phyloP scores from a whole-genome alignment of 2,329 filamentous ascomycete species.

The Coleophoma cylindrospora region DNA sequence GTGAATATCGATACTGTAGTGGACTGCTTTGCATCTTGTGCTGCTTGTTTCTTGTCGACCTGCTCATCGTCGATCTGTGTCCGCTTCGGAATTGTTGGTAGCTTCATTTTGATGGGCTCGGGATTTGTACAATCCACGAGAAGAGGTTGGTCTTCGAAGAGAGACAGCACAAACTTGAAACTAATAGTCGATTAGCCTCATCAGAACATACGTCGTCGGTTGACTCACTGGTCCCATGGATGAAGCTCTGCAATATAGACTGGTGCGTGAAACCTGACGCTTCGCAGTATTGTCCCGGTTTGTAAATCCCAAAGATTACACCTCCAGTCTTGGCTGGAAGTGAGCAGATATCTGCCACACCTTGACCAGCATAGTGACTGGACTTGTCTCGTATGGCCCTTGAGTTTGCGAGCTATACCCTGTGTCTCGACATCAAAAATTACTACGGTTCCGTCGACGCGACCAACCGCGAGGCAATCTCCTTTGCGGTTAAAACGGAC shows the following conservation, averaged over 20 bases:
- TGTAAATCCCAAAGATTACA: slow-evolving; percentile 91
- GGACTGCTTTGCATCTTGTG: slow-evolving; percentile 89
- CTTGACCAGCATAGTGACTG: slow-evolving; percentile 94
- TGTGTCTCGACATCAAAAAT: slow-evolving; percentile 98
- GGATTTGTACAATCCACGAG: slow-evolving; percentile 74
- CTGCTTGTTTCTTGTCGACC: slow-evolving; percentile 75
- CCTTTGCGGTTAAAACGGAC: slow-evolving; percentile 89
- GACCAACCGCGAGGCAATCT: slow-evolving; percentile 89
- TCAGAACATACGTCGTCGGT: not conserved
- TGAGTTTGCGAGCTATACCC: slow-evolving; percentile 88
- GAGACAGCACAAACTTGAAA: slow-evolving; percentile 79
- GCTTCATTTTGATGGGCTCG: slow-evolving; percentile 66
- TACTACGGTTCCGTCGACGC: slow-evolving; percentile 89
- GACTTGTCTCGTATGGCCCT: slow-evolving; percentile 89
- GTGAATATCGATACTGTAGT: slow-evolving; percentile 93
- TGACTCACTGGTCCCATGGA: slow-evolving; percentile 74
- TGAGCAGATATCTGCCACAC: slow-evolving; percentile 85
- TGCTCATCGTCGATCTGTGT: slow-evolving; percentile 65
- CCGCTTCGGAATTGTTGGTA: slow-evolving; percentile 79
- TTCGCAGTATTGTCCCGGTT: slow-evolving; percentile 65
- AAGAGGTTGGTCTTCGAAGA: slow-evolving; percentile 89
- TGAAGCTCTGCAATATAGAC: slow-evolving; percentile 96
- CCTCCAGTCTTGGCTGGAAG: slow-evolving; percentile 93
- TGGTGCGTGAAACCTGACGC: slow-evolving; percentile 85
- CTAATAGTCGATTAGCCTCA: slow-evolving; percentile 35